Evolutionary conservation across 1,139 yeast species (phyloP).

Genomic region (Hansenula lynferdii): DNA sequence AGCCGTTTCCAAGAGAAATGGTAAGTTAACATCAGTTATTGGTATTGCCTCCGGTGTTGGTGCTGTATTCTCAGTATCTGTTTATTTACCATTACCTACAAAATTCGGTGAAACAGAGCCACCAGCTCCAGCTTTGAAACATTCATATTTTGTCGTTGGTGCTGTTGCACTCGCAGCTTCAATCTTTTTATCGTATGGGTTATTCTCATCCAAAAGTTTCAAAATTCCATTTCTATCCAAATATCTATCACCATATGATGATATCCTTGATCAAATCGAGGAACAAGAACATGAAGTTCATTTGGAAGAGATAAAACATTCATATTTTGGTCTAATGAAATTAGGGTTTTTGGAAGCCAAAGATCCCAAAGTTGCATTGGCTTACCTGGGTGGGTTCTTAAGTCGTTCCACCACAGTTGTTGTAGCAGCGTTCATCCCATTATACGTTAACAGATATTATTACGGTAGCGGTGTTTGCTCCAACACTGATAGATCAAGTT

Average conservation of each 20-base stretch:
- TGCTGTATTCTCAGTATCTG: constrained; percentile 53
- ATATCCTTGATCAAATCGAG: constrained; percentile 19
- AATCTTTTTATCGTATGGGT: constrained; percentile 33
- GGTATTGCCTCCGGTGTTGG: constrained; percentile 67
- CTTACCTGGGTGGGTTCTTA: constrained; percentile 59
- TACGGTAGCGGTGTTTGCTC: constrained; percentile 44
- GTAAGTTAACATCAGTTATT: constrained; percentile 53
- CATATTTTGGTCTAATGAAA: constrained; percentile 35
- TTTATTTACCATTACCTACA: constrained; percentile 37
- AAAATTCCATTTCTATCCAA: constrained; percentile 22
- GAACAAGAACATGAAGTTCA: constrained; percentile 15
- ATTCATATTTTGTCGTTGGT: constrained; percentile 48
- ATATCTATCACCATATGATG: constrained; percentile 21
- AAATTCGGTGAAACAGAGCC: constrained; percentile 38
- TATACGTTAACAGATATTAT: constrained; percentile 55
- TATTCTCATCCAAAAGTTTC: constrained; percentile 41
- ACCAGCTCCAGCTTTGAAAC: constrained; percentile 38
- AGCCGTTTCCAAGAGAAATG: constrained; percentile 48
- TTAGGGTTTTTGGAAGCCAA: constrained; percentile 41
- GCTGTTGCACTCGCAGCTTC: constrained; percentile 36
- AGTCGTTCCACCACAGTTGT: constrained; percentile 62
- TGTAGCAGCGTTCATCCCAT: constrained; percentile 58
- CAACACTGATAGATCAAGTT: constrained; percentile 30
- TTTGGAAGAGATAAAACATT: constrained; percentile 15
- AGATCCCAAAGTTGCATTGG: constrained; percentile 36